Base-by-base conservation (phyloP, 2,329 filamentous ascomycete species). In the Beauveria rudraprayagi region DNA sequence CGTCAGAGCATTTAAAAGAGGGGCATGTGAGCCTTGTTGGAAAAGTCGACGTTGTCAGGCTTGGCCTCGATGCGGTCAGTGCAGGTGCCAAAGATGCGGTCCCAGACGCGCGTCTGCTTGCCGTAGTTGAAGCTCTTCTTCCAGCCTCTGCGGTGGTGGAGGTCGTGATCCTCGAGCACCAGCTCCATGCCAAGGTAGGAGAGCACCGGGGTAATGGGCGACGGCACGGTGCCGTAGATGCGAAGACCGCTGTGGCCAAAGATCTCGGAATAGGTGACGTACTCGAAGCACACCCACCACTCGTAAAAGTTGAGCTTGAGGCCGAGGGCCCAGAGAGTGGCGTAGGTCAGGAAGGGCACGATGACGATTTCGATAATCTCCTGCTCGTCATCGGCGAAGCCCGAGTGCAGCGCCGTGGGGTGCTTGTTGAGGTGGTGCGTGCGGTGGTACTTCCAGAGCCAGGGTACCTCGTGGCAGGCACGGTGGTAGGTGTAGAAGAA, bases 391-490 rank as follows among this genome's bases (percentile, higher is more conserved):
- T 78, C 76, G 58, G 76, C 75, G 65, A 78, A 78, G 8, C 73
- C 69, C 0, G 74, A 72, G 2, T 78, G 67, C 0, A 78, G 68
- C 1, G 76, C 55, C 40, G 63, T 76, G 3, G 76, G 76, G 61
- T 78, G 76, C 63, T 77, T 78, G 55, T 75, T 77, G 7, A 78
- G 67, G 63, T 78, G 76, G 61, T 78, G 76, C 0, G 75, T 78
- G 59, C 75, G 73, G 68, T 78, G 76, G 62, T 63, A 68, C 53
- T 61, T 62, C 76, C 76, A 78, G 9, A 78, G 70, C 3, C 59
- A 64, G 34, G 67, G 65, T n/a, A 73, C 59, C 56, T 77, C 75
- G 64, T 78, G 76, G 72, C 76, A 77, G 16, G 69, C 50, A 7
- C 75, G 72, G 66, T 77, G 75, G 62, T 77, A 77, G 68, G 70